Percentiles rank a stretch among this genome's conserved stretches.
phyloP scores from a whole-genome alignment of 139 green algal genomes.

The Micractinium conductrix region DNA sequence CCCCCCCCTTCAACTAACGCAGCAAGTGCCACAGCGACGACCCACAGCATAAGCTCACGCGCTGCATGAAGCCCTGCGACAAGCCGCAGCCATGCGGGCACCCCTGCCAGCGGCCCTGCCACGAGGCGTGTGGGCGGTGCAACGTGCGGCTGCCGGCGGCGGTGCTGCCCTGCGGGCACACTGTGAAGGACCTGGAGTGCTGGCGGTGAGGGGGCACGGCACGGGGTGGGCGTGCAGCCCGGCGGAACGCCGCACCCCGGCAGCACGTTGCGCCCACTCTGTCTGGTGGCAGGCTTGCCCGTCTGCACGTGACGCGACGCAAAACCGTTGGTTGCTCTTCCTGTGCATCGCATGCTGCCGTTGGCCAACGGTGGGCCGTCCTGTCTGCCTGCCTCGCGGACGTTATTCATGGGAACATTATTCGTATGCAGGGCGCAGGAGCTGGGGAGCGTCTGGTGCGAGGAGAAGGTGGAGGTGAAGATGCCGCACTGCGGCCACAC shows the following conservation, averaged over 20 bases:
- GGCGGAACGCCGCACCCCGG: too few relatives aligned
- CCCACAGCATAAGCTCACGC: slow-evolving; percentile 19
- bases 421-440: slow-evolving; percentile 12
- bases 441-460: not conserved
- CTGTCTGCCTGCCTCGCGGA: too few relatives aligned
- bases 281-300: too few relatives aligned
- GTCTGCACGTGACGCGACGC: too few relatives aligned
- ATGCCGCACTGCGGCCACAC: slow-evolving; percentile 30
- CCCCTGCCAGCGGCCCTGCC: slow-evolving; percentile 24
- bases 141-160: not conserved
- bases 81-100: slow-evolving; percentile 22
- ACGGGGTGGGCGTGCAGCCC: not conserved
- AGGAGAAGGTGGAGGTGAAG: slow-evolving; percentile 15
- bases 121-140: slow-evolving; percentile 27
- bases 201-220: not conserved
- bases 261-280: too few relatives aligned
- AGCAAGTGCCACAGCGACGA: slow-evolving; percentile 45
- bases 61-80: slow-evolving; percentile 41
- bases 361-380: too few relatives aligned
- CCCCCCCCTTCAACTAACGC: not conserved
- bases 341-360: too few relatives aligned
- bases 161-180: slow-evolving; percentile 36
- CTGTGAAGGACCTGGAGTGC: not conserved
- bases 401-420: too few relatives aligned
- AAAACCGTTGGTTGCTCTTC: not conserved